Evolutionary conservation across 306 rosid species (phyloP).

Genomic region (Bauhinia variegata): DNA sequence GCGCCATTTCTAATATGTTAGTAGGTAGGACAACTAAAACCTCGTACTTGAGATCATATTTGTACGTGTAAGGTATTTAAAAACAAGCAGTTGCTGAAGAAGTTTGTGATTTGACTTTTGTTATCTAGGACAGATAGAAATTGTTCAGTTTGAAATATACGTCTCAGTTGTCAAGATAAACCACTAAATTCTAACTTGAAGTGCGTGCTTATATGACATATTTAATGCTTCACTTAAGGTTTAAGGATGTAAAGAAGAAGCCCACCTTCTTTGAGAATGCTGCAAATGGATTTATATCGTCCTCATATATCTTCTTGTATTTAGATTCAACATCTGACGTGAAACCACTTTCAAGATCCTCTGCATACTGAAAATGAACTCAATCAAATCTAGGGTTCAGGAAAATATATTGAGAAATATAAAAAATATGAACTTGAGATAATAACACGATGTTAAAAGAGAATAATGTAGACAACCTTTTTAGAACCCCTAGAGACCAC

Average conservation of each 20-base stretch:
- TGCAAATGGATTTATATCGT: conserved; percentile 97
- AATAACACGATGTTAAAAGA: conserved; percentile 18
- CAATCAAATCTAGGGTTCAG: conserved; percentile 23
- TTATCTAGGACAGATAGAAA: conserved; percentile 21
- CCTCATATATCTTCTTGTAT: conserved; percentile 97
- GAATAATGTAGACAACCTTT: conserved; percentile 59
- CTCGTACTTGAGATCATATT: background rate
- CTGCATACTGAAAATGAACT: conserved; percentile 67
- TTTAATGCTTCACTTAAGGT: conserved; percentile 6
- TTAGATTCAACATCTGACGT: conserved; percentile 95
- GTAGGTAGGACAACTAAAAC: conserved; percentile 9
- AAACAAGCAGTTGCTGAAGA: conserved; percentile 4
- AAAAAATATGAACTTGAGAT: background rate
- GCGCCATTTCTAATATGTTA: conserved; percentile 9
- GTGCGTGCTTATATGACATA: conserved; percentile 10
- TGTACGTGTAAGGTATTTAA: background rate
- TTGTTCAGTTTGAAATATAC: conserved; percentile 11
- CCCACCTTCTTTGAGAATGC: conserved; percentile 95
- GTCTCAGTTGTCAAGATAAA: conserved; percentile 24
- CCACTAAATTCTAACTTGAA: conserved; percentile 25
- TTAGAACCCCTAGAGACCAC: conserved; percentile 94
- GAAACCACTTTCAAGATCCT: conserved; percentile 95
- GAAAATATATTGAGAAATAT: background rate
- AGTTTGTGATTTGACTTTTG: background rate
- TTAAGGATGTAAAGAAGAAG: conserved; percentile 20